Base-by-base conservation (phyloP, 768 basidiomycete genomes). In the Hypholoma fasciculare region DNA sequence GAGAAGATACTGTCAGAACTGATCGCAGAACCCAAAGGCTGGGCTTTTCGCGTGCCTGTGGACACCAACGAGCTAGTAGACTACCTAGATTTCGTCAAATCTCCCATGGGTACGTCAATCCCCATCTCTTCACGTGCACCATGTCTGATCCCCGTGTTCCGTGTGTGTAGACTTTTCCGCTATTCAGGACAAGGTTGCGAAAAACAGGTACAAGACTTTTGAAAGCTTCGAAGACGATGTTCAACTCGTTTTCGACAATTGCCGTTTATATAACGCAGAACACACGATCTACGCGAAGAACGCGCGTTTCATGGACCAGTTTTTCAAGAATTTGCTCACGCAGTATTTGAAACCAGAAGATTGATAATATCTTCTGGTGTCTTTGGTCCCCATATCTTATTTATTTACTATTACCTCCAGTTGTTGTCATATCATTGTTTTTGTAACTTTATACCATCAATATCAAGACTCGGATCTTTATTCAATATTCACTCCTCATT, bases 31-130 rank as follows among this genome's bases (percentile, higher is more conserved):
- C 61, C 67, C 13, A 67, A 84, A 40, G 84, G 91, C 1, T 99
- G 97, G 96, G 85, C 97, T 6, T 99, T 98, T 74, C 74, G 79
- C 30, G 70, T 79, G 52, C 94, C 97, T 3, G 96, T 98, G 44
- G 87, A 88, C 62, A 76, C 71, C 2, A 83, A 84, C 6, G 89
- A 94, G 59, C 96, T 96, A 6, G 71, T 80, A 6, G 96, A 98
- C 68, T 99, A 99, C 66, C 90, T 93, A 71, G 88, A 93, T 19
- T 84, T 95, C 49, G 87, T 98, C 68, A 88, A 86, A 64, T 76
- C 86, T 57, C 97, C 97, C 2, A 98, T 98, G 96, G 95, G 94
- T 94, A 63, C 57, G 86, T 78, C 42, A 52, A 14, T 11, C 19
- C 47, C 42, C 44, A 13, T 38, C 38, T 34, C 20, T 58, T 26